phyloP scores from a whole-genome alignment of 1,284 basidiomycete genomes.

The Cerioporus squamosus region DNA sequence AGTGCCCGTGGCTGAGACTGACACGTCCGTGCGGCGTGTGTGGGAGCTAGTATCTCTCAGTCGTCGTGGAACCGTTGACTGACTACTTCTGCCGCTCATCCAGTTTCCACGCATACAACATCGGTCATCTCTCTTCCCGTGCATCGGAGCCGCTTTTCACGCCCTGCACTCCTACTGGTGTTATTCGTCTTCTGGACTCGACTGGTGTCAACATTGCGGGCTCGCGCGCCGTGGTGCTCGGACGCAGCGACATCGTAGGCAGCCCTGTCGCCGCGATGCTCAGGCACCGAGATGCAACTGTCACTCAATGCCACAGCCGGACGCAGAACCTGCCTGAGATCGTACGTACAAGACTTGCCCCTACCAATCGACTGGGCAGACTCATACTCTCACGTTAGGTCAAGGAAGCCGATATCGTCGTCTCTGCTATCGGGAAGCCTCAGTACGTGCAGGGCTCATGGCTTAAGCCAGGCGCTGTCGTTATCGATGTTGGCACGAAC shows the following conservation, averaged over 20 bases:
- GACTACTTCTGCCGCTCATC: neutral
- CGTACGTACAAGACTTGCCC: conserved; percentile 47
- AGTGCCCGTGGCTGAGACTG: too few relatives aligned
- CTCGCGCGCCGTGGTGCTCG: conserved; percentile 89
- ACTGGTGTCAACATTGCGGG: conserved; percentile 80
- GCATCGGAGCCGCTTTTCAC: conserved; percentile 90
- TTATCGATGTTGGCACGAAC: conserved; percentile 98
- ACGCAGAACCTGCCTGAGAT: conserved; percentile 83
- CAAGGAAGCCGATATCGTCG: conserved; percentile 88
- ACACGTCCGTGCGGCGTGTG: too few relatives aligned
- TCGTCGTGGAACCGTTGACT: neutral
- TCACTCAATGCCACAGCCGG: conserved; percentile 96
- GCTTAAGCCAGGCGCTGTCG: conserved; percentile 93
- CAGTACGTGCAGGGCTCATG: conserved; percentile 93
- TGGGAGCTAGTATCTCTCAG: neutral
- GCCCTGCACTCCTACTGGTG: conserved; percentile 96
- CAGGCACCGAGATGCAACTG: conserved; percentile 90
- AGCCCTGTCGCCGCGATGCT: conserved; percentile 94
- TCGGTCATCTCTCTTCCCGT: conserved; percentile 92
- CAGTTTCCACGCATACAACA: conserved; percentile 98
- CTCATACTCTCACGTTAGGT: conserved; percentile 50
- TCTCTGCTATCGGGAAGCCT: conserved; percentile 93
- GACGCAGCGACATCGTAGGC: conserved; percentile 97
- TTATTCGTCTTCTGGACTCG: conserved; percentile 88
- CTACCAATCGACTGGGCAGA: conserved; percentile 3